These are phyloP conservation scores for Globisporangium barbulae DNA, from an alignment of 352 stramenopile species.

Conservation along the genomic window DNA sequence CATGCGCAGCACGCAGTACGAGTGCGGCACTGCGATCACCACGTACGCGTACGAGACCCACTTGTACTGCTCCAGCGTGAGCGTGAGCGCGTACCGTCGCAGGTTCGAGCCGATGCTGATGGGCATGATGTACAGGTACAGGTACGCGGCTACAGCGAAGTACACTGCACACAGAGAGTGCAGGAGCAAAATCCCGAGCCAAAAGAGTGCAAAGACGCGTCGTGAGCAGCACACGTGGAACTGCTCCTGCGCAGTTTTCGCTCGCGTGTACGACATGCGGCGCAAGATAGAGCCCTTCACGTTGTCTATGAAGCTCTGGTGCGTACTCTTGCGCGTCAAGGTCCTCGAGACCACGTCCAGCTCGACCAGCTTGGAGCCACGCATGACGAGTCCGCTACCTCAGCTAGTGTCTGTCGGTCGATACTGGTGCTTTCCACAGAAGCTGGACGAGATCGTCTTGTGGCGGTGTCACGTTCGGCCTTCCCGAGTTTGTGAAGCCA, in stretches of 20 bases:
- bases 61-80: slow-evolving; percentile 9
- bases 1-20: no score
- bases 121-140: slow-evolving; percentile 22
- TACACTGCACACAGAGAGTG: slow-evolving; percentile 15
- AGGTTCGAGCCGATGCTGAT: slow-evolving; percentile 17
- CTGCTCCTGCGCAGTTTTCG: background rate
- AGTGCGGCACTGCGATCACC: slow-evolving; percentile 13
- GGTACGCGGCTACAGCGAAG: slow-evolving; percentile 14
- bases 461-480: background rate
- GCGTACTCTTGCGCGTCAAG: background rate
- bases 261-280: background rate
- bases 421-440: background rate
- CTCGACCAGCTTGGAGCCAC: background rate
- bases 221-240: slow-evolving; percentile 16
- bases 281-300: slow-evolving; percentile 1
- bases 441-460: background rate
- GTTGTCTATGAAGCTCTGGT: background rate
- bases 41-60: slow-evolving; percentile 14
- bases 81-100: slow-evolving; percentile 12
- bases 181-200: slow-evolving; percentile 8
- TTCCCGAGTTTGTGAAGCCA: background rate
- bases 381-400: background rate
- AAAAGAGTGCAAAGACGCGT: slow-evolving; percentile 14
- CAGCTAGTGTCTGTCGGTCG: no score
- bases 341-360: background rate